These are phyloP conservation scores for Nigrograna mackinnonii DNA, from an alignment of 2,329 filamentous ascomycete genomes.

Conservation along the genomic window DNA sequence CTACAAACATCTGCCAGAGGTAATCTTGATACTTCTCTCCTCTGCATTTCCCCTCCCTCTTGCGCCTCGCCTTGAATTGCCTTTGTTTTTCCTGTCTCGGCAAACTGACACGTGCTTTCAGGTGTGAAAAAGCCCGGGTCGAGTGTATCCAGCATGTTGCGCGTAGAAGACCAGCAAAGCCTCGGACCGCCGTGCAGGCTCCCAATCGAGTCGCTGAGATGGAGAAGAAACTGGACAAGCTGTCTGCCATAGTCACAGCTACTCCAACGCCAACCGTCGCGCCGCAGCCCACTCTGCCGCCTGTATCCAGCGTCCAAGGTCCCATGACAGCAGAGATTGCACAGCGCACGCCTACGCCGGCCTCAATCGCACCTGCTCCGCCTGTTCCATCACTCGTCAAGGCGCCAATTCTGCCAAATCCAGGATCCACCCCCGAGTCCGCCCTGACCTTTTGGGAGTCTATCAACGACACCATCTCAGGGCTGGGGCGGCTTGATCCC, in stretches of 20 bases:
- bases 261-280: constrained; percentile 27
- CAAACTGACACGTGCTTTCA: constrained; percentile 35
- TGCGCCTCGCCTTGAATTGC: not conserved
- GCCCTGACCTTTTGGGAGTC: constrained; percentile 36
- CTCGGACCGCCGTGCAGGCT: constrained; percentile 25
- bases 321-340: constrained; percentile 22
- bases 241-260: constrained; percentile 29
- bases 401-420: constrained; percentile 24
- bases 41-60: too few relatives aligned
- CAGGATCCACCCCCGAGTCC: constrained; percentile 25
- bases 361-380: constrained; percentile 10
- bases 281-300: constrained; percentile 26
- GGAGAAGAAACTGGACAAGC: constrained; percentile 37
- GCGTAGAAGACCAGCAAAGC: constrained; percentile 38
- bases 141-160: constrained; percentile 42
- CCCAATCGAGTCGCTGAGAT: constrained; percentile 35
- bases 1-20: constrained; percentile 38
- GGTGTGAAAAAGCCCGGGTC: constrained; percentile 40
- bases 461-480: constrained; percentile 33
- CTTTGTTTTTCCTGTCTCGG: constrained; percentile 14
- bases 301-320: constrained; percentile 22
- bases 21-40: constrained; percentile 15
- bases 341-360: constrained; percentile 21
- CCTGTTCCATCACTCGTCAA: constrained; percentile 17
- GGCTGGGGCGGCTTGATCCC: constrained; percentile 33